These are phyloP conservation scores for Logfia minima DNA, from an alignment of 129 eudicot genomes.

Conservation along the genomic window DNA sequence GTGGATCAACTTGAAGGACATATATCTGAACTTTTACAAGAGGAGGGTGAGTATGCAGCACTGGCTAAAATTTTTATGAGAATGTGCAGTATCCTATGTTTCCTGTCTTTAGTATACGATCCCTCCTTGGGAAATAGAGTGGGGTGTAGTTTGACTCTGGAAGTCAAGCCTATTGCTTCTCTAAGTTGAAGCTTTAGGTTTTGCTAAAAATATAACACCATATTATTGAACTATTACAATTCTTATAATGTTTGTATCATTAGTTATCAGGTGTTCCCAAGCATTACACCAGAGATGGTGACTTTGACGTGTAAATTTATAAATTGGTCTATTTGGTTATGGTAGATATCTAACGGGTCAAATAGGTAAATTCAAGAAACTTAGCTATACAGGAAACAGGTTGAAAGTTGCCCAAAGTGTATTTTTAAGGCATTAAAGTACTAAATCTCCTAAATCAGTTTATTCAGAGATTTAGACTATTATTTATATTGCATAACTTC, in stretches of 20 bases:
- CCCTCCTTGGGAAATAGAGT: not conserved
- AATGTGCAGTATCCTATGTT: not conserved
- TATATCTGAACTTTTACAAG: slow-evolving; percentile 81
- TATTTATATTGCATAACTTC: not conserved
- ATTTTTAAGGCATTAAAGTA: not conserved
- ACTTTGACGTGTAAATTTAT: not conserved
- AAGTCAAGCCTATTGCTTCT: not conserved
- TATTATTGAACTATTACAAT: not conserved
- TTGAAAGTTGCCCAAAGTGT: not conserved
- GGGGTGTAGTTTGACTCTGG: slow-evolving; percentile 4
- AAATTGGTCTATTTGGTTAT: not conserved
- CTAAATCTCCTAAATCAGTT: not conserved
- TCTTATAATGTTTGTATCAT: not conserved
- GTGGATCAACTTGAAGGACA: slow-evolving; percentile 95
- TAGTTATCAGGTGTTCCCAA: not conserved
- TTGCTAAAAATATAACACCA: slow-evolving; percentile 5
- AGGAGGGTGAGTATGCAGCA: slow-evolving; percentile 63
- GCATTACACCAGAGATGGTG: not conserved
- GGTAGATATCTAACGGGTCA: not conserved
- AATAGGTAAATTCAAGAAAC: not conserved
- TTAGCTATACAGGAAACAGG: not conserved
- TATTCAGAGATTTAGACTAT: not conserved
- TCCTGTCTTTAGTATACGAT: not conserved
- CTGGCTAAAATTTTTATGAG: not conserved
- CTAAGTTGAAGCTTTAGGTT: not conserved